Conservation (phyloP, 768 basidiomycete species). For the Tulasnella sp. region DNA sequence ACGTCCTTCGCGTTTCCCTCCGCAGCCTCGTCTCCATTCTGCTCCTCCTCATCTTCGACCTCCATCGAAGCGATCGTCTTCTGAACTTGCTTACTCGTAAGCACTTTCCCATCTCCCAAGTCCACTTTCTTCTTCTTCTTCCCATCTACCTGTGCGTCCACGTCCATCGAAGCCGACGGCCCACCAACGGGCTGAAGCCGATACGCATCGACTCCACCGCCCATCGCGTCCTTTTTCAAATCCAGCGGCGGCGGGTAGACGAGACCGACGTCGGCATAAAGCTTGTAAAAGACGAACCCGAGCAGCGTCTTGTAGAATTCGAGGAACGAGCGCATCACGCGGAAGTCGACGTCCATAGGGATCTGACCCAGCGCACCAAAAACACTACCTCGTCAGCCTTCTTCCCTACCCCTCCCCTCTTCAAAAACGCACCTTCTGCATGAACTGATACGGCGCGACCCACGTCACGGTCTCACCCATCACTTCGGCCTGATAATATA, state of each 20-base stretch:
- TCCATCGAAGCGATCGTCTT: conserved; percentile 50
- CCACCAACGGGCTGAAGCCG: conserved; percentile 48
- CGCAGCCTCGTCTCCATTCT: conserved; percentile 43
- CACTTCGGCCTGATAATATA: conserved; percentile 96
- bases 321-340: conserved; percentile 97
- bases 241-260: conserved; percentile 96
- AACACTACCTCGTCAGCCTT: background rate
- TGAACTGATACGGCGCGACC: conserved; percentile 97
- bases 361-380: conserved; percentile 55
- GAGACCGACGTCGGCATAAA: conserved; percentile 92
- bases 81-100: conserved; percentile 61
- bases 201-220: conserved; percentile 88
- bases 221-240: conserved; percentile 74
- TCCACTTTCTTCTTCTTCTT: conserved; percentile 46
- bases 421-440: conserved; percentile 71
- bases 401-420: conserved; percentile 18
- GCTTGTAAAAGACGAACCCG: conserved; percentile 94
- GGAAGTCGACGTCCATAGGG: conserved; percentile 92
- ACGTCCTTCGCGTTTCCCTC: conserved; percentile 40
- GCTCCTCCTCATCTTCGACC: conserved; percentile 44
- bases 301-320: conserved; percentile 97
- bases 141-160: conserved; percentile 39
- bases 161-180: conserved; percentile 27
- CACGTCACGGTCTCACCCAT: conserved; percentile 92
- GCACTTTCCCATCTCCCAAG: conserved; percentile 49